phyloP scores from a whole-genome alignment of 202 grass and related monocot species.

The Cymbopogon flexuosus region DNA sequence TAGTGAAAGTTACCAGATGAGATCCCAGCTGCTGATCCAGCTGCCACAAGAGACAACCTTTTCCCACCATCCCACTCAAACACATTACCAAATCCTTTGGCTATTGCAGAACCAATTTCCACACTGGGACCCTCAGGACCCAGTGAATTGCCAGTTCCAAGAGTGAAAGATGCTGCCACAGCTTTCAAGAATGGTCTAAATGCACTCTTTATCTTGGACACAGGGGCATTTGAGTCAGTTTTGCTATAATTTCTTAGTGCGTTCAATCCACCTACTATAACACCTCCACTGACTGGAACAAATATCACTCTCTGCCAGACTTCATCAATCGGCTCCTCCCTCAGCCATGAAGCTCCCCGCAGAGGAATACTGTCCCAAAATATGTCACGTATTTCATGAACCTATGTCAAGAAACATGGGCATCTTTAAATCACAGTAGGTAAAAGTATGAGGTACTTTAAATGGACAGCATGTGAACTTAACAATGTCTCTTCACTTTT shows the following conservation, averaged over 20 bases:
- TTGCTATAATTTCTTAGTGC: constrained; percentile 47
- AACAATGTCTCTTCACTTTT: not conserved
- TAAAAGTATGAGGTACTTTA: not conserved
- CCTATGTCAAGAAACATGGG: constrained; percentile 36
- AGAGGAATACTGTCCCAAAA: constrained; percentile 77
- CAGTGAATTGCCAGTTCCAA: constrained; percentile 90
- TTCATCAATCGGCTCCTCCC: constrained; percentile 66
- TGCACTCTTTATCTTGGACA: constrained; percentile 40
- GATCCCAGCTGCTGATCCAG: constrained; percentile 93
- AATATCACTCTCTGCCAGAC: constrained; percentile 79
- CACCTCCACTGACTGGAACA: constrained; percentile 64
- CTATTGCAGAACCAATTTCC: constrained; percentile 88
- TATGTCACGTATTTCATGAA: constrained; percentile 80
- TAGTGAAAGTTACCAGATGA: constrained; percentile 55
- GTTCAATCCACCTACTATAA: constrained; percentile 76
- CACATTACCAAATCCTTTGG: constrained; percentile 78
- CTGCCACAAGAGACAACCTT: constrained; percentile 74
- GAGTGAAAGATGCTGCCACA: constrained; percentile 72
- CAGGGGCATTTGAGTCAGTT: constrained; percentile 25
- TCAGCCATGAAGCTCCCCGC: constrained; percentile 69
- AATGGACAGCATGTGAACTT: not conserved
- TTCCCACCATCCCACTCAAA: constrained; percentile 64
- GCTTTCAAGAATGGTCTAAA: constrained; percentile 72
- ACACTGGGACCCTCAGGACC: constrained; percentile 95
- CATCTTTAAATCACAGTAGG: not conserved